Evolutionary conservation across 2,329 filamentous ascomycete species (phyloP), one percentile per base, ranked within the genome.

Genomic region (Colletotrichum noveboracense): DNA sequence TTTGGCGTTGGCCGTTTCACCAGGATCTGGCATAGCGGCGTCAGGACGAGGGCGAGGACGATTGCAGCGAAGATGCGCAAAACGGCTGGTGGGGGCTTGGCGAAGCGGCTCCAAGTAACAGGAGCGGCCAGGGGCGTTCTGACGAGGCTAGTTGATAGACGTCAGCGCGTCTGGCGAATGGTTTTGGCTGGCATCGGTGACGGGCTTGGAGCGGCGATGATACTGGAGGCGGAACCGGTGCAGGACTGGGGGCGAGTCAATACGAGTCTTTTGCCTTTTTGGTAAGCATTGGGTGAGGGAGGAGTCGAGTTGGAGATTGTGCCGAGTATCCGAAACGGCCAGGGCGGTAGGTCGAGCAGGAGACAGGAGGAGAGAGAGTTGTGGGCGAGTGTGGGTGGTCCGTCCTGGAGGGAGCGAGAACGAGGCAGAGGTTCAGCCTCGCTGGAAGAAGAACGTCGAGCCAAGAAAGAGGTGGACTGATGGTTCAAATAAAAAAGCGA

Each of bases 371-470:
- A 34, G 18, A 28, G 48, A 32, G 14, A 16, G 60, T 26, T 32
- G 24, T 48, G 24, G 13, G 43, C 9, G 24, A 28, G 62, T 68
- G 64, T 64, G 64, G 32, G 43, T 48, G 64, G 73, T 12, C 21
- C 34, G 64, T 56, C 14, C 26, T 26, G 38, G 12, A 64, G 68
- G 9, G 56, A 64, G 43, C 28, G 70, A 60, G 69, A 65, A 60
- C 70, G 73, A 75, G 73, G 73, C 70, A 75, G 43, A 7, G 14
- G 30, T 34, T 75, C 72, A 72, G 75, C 72, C 72, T 77, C 58
- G 72, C 64, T 64, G 56, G 34, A 65, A 36, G 58, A 58, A 65
- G 38, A 56, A 71, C 34, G 75, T 77, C 21, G 72, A 68, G 72
- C 64, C 72, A 75, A 75, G 48, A 48, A n/a, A 32, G 43, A 71